Percentiles rank a stretch among this genome's conserved stretches.
Evolutionary conservation across 768 basidiomycete species (phyloP).

Genomic region (Chiua virens): DNA sequence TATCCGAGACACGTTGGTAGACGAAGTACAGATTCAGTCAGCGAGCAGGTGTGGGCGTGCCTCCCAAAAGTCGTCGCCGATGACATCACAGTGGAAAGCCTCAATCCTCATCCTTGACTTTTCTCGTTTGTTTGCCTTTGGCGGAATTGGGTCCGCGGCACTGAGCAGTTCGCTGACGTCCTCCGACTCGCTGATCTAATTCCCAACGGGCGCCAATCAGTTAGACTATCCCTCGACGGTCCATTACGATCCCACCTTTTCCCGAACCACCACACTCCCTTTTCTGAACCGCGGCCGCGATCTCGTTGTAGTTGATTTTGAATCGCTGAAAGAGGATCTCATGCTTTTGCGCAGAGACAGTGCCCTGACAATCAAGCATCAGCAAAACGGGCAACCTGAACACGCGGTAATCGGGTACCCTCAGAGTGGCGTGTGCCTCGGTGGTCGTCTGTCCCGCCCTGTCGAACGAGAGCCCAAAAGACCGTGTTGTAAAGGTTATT

Average conservation of each 20-base stretch:
- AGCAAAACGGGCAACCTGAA: not conserved
- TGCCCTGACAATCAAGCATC: constrained; percentile 57
- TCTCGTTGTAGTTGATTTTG: constrained; percentile 81
- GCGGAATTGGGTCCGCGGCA: constrained; percentile 10
- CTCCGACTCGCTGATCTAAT: constrained; percentile 11
- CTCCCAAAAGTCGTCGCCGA: constrained; percentile 79
- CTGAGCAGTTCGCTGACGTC: not conserved
- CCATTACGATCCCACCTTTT: constrained; percentile 41
- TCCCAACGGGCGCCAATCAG: not conserved
- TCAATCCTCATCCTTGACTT: constrained; percentile 47
- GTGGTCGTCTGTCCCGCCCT: constrained; percentile 75
- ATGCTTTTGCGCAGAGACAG: constrained; percentile 85
- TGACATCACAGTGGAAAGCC: constrained; percentile 81
- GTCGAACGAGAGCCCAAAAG: constrained; percentile 91
- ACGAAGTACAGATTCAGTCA: constrained; percentile 22
- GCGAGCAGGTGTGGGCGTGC: constrained; percentile 53
- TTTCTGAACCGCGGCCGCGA: constrained; percentile 75
- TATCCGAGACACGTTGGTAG: too few species aligned
- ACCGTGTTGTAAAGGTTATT: constrained; percentile 97
- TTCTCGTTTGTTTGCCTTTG: constrained; percentile 31
- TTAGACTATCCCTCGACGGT: not conserved
- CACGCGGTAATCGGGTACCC: constrained; percentile 42
- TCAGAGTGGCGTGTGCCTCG: constrained; percentile 79
- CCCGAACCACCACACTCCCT: constrained; percentile 80
- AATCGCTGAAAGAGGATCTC: constrained; percentile 86